phyloP scores from a whole-genome alignment of 768 basidiomycete species.

The Collybia nuda region DNA sequence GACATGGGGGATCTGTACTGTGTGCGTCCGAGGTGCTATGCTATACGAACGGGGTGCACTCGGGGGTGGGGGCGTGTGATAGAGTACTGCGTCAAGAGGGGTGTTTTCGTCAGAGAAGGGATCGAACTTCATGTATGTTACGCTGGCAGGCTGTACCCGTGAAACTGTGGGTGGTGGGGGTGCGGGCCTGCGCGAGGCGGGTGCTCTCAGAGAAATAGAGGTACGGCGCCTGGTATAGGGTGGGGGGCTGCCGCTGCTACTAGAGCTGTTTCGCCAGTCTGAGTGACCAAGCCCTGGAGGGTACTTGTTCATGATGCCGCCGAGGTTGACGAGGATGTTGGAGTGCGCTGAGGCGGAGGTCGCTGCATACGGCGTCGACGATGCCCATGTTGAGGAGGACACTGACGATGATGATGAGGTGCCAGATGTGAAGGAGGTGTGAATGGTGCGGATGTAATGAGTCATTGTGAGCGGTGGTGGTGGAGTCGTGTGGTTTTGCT shows the following conservation, averaged over 20 bases:
- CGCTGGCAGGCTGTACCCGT: slow-evolving; percentile 9
- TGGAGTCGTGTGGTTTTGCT: too few relatives aligned
- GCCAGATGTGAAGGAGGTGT: slow-evolving; percentile 31
- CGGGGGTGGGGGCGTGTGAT: slow-evolving; percentile 7
- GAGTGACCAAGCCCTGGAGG: slow-evolving; percentile 14
- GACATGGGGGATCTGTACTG: slow-evolving; percentile 1
- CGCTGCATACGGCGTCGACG: slow-evolving; percentile 6
- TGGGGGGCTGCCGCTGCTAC: slow-evolving; percentile 6
- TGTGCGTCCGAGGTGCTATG: background rate
- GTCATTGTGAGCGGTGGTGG: slow-evolving; percentile 10
- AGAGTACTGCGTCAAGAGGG: slow-evolving; percentile 1
- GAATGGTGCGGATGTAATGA: slow-evolving; percentile 42
- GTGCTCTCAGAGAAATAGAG: slow-evolving; percentile 1
- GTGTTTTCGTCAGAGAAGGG: slow-evolving; percentile 19
- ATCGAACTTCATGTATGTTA: slow-evolving; percentile 17
- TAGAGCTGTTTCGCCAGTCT: slow-evolving; percentile 2
- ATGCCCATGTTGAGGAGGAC: background rate
- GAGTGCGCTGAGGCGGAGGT: slow-evolving; percentile 13
- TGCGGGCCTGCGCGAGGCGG: slow-evolving; percentile 5
- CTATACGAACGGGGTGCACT: background rate
- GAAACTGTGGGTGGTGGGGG: slow-evolving; percentile 6
- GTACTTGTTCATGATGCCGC: slow-evolving; percentile 21
- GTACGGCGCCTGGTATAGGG: slow-evolving; percentile 10
- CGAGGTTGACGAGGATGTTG: slow-evolving; percentile 16
- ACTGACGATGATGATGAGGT: slow-evolving; percentile 6